phyloP scores from a whole-genome alignment of 495 filamentous ascomycete genomes.

The Talaromyces wortmannii region DNA sequence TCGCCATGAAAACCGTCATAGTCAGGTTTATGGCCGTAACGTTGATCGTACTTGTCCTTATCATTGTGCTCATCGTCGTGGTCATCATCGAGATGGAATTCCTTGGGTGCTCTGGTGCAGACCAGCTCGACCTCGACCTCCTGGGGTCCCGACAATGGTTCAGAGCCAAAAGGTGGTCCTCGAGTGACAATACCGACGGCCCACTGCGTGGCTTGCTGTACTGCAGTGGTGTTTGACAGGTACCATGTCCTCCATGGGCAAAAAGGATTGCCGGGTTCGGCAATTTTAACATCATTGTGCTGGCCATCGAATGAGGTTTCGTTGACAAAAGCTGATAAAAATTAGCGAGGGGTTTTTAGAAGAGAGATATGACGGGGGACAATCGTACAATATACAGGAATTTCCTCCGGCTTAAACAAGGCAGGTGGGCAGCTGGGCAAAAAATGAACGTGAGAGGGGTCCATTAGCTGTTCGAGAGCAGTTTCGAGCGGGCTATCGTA shows the following conservation, averaged over 20 bases:
- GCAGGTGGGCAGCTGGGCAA: conserved; percentile 18
- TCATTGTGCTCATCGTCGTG: not conserved
- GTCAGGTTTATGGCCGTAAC: no score
- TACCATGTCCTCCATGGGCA: conserved; percentile 36
- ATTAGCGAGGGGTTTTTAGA: not conserved
- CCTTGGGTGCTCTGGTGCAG: conserved; percentile 11
- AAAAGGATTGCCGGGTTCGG: conserved; percentile 19
- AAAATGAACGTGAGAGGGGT: conserved; percentile 11
- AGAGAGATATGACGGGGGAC: not conserved
- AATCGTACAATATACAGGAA: conserved; percentile 30
- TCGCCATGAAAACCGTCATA: no score
- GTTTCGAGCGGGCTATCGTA: conserved; percentile 26
- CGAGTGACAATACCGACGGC: conserved; percentile 36
- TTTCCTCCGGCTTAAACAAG: conserved; percentile 27
- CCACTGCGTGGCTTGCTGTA: conserved; percentile 30
- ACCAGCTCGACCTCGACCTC: conserved; percentile 33
- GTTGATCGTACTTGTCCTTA: no score
- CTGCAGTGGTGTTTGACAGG: conserved; percentile 27
- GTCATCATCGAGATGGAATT: not conserved
- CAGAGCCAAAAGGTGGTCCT: conserved; percentile 21
- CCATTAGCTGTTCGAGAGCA: conserved; percentile 21
- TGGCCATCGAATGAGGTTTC: conserved; percentile 13
- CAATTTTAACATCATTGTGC: conserved; percentile 13
- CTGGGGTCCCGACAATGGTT: conserved; percentile 15
- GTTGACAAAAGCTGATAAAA: conserved; percentile 22